These are phyloP conservation scores for Nepenthes alata DNA, from an alignment of 179 eudicot genomes.

Conservation along the genomic window DNA sequence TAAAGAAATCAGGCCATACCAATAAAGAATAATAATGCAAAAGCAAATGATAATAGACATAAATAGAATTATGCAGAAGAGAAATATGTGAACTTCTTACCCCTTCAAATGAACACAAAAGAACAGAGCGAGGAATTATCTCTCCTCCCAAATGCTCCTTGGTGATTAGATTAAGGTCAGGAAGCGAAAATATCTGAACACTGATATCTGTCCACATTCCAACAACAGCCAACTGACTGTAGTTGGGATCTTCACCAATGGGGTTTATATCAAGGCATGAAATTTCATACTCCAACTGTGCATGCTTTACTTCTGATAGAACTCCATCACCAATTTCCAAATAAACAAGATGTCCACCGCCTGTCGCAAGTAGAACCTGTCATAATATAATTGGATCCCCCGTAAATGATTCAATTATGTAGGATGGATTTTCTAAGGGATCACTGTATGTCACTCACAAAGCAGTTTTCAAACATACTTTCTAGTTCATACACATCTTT, in stretches of 20 bases:
- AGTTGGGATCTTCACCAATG: constrained; percentile 64
- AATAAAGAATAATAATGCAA: not conserved
- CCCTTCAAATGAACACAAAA: constrained; percentile 94
- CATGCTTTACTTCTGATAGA: constrained; percentile 57
- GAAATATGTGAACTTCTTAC: constrained; percentile 26
- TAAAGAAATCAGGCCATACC: not conserved
- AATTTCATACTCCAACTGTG: constrained; percentile 78
- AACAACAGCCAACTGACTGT: constrained; percentile 91
- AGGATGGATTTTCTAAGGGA: too few relatives aligned
- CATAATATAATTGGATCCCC: constrained; percentile 6
- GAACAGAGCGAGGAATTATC: constrained; percentile 97
- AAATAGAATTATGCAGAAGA: not conserved
- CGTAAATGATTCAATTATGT: too few relatives aligned
- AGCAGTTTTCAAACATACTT: too few relatives aligned
- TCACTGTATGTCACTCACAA: too few relatives aligned
- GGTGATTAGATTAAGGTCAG: constrained; percentile 72
- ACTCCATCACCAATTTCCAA: constrained; percentile 86
- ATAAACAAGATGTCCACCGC: constrained; percentile 91
- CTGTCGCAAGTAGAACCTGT: constrained; percentile 89
- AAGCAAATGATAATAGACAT: not conserved
- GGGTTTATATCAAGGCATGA: constrained; percentile 97
- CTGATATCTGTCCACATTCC: constrained; percentile 99
- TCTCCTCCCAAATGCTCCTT: constrained; percentile 94
- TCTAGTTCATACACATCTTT: too few relatives aligned
- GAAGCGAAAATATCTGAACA: constrained; percentile 75